Conservation (phyloP, 148 eudicot genomes). For the Nepenthes gracilis region DNA sequence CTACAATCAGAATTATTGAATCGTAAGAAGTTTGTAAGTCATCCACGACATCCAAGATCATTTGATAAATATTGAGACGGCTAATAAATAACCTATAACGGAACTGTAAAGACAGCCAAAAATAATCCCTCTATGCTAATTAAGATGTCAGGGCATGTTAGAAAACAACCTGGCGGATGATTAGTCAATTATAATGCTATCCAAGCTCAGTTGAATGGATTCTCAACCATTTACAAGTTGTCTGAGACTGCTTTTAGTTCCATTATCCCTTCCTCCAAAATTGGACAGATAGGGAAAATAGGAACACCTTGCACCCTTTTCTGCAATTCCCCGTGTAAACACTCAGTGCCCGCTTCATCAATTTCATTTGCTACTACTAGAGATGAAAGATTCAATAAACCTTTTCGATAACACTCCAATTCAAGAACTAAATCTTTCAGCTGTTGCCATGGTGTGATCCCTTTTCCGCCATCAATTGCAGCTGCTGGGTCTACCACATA, state of each 20-base stretch:
- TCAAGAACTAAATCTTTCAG: constrained; percentile 69
- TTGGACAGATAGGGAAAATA: constrained; percentile 77
- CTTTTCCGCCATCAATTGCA: constrained; percentile 56
- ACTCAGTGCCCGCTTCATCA: constrained; percentile 69
- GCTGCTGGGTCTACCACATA: constrained; percentile 73
- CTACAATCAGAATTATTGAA: too few species aligned
- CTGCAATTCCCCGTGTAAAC: constrained; percentile 44
- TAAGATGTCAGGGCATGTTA: neutral
- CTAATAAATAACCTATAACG: too few species aligned
- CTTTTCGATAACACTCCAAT: constrained; percentile 65
- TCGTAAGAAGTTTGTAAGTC: neutral
- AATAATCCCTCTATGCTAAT: too few species aligned
- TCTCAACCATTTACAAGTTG: constrained; percentile 53
- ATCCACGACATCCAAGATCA: too few species aligned
- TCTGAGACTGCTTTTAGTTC: constrained; percentile 64
- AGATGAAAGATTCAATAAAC: constrained; percentile 60
- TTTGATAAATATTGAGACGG: too few species aligned
- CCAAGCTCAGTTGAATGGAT: constrained; percentile 24
- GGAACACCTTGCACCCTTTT: constrained; percentile 61
- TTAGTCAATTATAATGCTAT: constrained; percentile 32
- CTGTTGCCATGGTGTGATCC: constrained; percentile 91
- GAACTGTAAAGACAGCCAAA: too few species aligned
- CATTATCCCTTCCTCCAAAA: constrained; percentile 65
- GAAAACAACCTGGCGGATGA: neutral
- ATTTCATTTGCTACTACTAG: constrained; percentile 80